Conservation (phyloP, 78 protist species). For the Dictyostelium brefeldianum region DNA sequence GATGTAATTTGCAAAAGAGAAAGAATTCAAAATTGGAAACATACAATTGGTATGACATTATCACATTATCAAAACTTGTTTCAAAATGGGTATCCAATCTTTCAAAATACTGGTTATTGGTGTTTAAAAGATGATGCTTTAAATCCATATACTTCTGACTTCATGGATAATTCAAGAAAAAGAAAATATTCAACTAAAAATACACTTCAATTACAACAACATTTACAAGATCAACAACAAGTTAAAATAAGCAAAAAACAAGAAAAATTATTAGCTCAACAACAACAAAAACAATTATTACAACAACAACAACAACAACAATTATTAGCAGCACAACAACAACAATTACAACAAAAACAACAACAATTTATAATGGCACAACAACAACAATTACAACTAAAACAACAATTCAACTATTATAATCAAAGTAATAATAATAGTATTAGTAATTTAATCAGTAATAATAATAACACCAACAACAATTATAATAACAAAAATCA, state of each 20-base stretch:
- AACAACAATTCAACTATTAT: background rate
- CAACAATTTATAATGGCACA: background rate
- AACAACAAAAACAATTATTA: background rate
- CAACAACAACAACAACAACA: background rate
- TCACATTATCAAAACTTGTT: conserved; percentile 48
- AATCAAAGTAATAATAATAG: conserved; percentile 9
- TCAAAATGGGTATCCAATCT: conserved; percentile 61
- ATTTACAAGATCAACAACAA: background rate
- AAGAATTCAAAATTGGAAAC: conserved; percentile 75
- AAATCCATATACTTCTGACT: conserved; percentile 53
- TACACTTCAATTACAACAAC: background rate
- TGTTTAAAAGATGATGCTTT: conserved; percentile 75
- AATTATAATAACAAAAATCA: conserved; percentile 6
- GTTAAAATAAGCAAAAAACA: background rate
- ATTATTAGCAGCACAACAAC: too few species aligned
- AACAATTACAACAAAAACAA: background rate
- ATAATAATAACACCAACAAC: conserved; percentile 9
- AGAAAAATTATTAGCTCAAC: background rate
- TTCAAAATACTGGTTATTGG: conserved; percentile 81
- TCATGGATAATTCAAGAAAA: conserved; percentile 26
- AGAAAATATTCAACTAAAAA: conserved; percentile 14
- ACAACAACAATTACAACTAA: background rate
- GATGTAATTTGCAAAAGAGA: conserved; percentile 74
- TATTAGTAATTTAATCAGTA: background rate
- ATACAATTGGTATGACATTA: conserved; percentile 80